Base-by-base conservation (phyloP, 495 filamentous ascomycete species). In the Hypoxylon fragiforme region DNA sequence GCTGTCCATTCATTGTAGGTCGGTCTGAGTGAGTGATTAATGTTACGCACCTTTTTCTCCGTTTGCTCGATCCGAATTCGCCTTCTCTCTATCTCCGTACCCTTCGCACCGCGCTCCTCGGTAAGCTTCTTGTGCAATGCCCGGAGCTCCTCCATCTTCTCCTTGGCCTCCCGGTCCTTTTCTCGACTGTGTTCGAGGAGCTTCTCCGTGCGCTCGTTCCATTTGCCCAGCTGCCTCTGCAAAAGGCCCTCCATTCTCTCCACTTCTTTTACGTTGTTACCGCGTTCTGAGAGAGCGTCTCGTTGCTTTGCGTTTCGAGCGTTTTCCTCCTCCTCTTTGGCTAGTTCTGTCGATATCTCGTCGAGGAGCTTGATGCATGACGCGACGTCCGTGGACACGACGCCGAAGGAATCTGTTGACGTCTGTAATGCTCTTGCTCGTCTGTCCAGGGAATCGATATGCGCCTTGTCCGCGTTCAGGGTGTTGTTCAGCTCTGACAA, bases 31-130 rank as follows among this genome's bases (percentile, higher is more conserved):
- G 8, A 50, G 11, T 31, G 34, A 31, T 16, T 2, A 19, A 13
- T 34, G 11, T 7, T 38, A 63, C 77, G 54, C 80, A 92, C 91
- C 88, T 97, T 96, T 78, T 96, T 97, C 82, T 97, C 94, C 24
- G 89, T 96, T 77, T 96, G 91, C 74, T 97, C 92, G 54, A 97
- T 97, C 44, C 91, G 74, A 7, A 97, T 90, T 57, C 90, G 82
- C 69, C 91, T 80, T 65, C 83, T 82, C 75, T 98, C 94, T 75
- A 97, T 94, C 66, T 97, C 94, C 15, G 85, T 82, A 28, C 86
- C 85, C 73, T 92, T 92, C 43, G 90, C 90, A 0, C 79, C 77
- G 55, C 90, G 79, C 77, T 98, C 95, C 53, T 94, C 88, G 0
- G 85, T 88, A 44, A 97, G 70, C 59, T 84, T 80, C 64, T 82